phyloP scores from a whole-genome alignment of 192 early-diverging fungal species.

The Oehlia diaphana region DNA sequence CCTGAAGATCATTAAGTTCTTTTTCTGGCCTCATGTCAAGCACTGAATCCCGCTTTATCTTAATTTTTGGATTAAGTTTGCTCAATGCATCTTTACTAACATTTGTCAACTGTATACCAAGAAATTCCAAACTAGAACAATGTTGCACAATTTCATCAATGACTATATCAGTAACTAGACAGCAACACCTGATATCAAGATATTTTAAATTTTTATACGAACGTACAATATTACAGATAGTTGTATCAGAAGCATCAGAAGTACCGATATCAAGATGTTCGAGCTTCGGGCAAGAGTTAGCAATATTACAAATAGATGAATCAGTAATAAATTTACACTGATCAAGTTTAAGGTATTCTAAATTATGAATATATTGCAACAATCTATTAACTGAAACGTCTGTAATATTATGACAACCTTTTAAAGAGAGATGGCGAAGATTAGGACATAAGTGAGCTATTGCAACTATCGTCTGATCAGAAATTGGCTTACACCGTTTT shows the following conservation, averaged over 20 bases:
- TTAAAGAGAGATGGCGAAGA: constrained; percentile 11
- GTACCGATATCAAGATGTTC: constrained; percentile 3
- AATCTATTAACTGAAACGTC: constrained; percentile 26
- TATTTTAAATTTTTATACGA: constrained; percentile 19
- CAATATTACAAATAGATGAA: constrained; percentile 21
- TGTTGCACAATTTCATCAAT: constrained; percentile 1
- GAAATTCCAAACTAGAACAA: too few relatives aligned
- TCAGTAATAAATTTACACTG: constrained; percentile 21
- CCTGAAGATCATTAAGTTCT: neutral
- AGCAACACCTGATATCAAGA: constrained; percentile 23
- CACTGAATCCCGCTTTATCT: neutral
- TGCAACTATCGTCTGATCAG: constrained; percentile 16
- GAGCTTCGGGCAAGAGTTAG: constrained; percentile 16
- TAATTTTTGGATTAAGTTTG: too few relatives aligned
- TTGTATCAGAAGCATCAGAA: constrained; percentile 15
- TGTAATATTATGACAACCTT: constrained; percentile 13
- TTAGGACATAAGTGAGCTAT: constrained; percentile 20
- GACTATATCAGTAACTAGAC: constrained; percentile 19
- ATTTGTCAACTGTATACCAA: too few relatives aligned
- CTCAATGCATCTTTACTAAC: too few relatives aligned
- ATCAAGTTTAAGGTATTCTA: constrained; percentile 15
- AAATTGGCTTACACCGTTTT: constrained; percentile 12
- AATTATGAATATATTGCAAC: neutral
- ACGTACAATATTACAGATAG: constrained; percentile 20
- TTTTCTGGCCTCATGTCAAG: neutral